Conservation (phyloP, 257 asterid genomes). For the Datura wrightii region DNA sequence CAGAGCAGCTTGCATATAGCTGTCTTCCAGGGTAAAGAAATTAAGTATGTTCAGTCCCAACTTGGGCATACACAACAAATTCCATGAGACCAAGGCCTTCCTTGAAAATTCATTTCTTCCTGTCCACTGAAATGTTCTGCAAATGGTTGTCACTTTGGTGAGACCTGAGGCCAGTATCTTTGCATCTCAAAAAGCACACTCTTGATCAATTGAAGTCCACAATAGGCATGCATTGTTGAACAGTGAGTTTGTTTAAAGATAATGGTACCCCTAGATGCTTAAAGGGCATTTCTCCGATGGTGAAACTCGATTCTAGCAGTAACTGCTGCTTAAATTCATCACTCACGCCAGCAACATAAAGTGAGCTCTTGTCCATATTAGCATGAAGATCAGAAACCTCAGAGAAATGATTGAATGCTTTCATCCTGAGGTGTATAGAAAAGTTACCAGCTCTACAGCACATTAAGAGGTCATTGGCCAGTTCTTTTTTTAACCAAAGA, state of each 20-base stretch:
- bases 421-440: neutral
- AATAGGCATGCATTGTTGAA: neutral
- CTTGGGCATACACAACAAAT: neutral
- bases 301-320: neutral
- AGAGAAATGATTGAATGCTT: neutral
- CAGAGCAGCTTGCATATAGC: neutral
- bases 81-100: neutral
- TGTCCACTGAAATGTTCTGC: neutral
- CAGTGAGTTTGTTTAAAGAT: neutral
- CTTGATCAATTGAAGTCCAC: neutral
- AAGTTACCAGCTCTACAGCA: neutral
- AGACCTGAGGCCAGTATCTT: neutral
- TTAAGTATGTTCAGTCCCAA: neutral
- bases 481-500: neutral
- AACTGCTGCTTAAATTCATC: neutral
- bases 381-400: neutral
- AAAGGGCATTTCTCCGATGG: neutral
- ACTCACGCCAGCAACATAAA: neutral
- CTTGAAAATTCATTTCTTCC: neutral
- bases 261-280: neutral
- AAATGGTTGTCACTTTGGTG: neutral
- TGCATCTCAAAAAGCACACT: neutral
- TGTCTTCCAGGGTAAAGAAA: neutral
- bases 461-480: neutral
- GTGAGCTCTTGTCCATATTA: neutral